Conservation (phyloP, 2,329 filamentous ascomycete species). For the Mycogone perniciosa region DNA sequence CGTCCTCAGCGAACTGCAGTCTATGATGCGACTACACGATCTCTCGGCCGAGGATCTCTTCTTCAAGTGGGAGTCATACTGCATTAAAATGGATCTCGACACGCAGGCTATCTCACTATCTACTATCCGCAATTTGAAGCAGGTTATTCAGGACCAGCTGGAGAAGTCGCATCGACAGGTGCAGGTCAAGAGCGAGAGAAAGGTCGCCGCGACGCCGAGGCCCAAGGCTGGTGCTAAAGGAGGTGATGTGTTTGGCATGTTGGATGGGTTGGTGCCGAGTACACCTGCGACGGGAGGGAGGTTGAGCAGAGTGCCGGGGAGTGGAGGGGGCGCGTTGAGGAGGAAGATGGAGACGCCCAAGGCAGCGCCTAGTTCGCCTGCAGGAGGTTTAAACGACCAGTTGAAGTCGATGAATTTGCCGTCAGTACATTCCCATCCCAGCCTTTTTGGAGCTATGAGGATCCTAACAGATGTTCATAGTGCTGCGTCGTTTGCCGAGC, state of each 20-base stretch:
- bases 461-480: conserved; percentile 16
- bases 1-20: conserved; percentile 72
- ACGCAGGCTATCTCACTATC: conserved; percentile 63
- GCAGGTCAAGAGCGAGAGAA: conserved; percentile 58
- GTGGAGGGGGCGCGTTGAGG: conserved; percentile 26
- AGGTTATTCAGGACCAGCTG: conserved; percentile 75
- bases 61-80: conserved; percentile 99
- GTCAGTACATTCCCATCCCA: conserved; percentile 18
- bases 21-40: conserved; percentile 77
- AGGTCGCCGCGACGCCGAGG: conserved; percentile 56
- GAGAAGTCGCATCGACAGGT: conserved; percentile 67
- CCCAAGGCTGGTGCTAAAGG: conserved; percentile 38
- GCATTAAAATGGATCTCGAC: conserved; percentile 84
- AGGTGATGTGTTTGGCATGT: conserved; percentile 77
- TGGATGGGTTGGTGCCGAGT: conserved; percentile 63
- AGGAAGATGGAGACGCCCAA: conserved; percentile 27
- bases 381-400: conserved; percentile 27
- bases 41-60: conserved; percentile 81
- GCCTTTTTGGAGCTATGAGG: not conserved
- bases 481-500: conserved; percentile 56
- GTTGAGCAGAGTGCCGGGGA: conserved; percentile 32
- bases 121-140: conserved; percentile 72
- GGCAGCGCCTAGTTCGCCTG: conserved; percentile 27
- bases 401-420: conserved; percentile 25
- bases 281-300: conserved; percentile 45